A percentile compares a stretch with the other conserved stretches of the same genome.
Conservation (phyloP, 768 basidiomycete species). For the Heimioporus sp. region DNA sequence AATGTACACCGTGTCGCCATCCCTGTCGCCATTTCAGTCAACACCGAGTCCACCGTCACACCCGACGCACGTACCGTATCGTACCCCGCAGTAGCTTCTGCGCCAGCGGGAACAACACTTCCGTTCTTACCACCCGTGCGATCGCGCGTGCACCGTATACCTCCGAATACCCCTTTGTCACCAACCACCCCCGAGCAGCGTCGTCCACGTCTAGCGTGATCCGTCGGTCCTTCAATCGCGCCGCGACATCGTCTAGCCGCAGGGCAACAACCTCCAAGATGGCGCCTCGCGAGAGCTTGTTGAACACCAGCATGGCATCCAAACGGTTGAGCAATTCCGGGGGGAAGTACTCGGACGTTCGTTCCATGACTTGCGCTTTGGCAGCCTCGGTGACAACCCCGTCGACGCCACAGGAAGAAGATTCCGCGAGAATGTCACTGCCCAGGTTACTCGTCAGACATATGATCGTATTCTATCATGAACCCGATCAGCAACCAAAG, state of each 20-base stretch:
- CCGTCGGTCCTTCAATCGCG: constrained; percentile 57
- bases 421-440: constrained; percentile 71
- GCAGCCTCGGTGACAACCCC: constrained; percentile 66
- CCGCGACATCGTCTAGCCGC: constrained; percentile 71
- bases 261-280: constrained; percentile 79
- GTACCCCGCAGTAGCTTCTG: constrained; percentile 77
- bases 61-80: constrained; percentile 50
- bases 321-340: constrained; percentile 90
- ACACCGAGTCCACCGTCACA: too few species aligned
- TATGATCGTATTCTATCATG: constrained; percentile 78
- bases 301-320: constrained; percentile 86
- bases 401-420: constrained; percentile 56
- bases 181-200: constrained; percentile 65
- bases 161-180: constrained; percentile 75
- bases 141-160: constrained; percentile 87
- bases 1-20: constrained; percentile 65
- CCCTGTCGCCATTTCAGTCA: constrained; percentile 28
- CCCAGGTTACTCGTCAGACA: constrained; percentile 89
- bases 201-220: constrained; percentile 72
- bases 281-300: constrained; percentile 74
- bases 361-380: constrained; percentile 64
- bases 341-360: constrained; percentile 79
- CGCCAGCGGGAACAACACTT: constrained; percentile 81
- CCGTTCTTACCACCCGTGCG: constrained; percentile 78
- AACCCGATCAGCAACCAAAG: background rate